Evolutionary conservation across 306 rosid genomes (phyloP).

Genomic region (Malus sylvestris): DNA sequence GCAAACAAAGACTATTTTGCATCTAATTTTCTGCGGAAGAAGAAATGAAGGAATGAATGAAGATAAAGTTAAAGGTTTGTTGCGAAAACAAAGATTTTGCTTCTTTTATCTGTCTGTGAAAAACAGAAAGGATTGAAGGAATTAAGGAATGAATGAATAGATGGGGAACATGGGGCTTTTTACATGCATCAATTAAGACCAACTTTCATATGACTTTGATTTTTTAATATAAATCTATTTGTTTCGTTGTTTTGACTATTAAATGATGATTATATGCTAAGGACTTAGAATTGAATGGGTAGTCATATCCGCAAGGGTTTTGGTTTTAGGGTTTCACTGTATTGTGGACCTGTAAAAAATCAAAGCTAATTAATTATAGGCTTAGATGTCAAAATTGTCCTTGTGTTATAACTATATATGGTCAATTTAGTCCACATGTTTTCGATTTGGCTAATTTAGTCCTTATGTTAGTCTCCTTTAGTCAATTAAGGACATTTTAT

Average conservation of each 20-base stretch:
- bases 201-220: background rate
- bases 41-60: too few species aligned
- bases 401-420: too few species aligned
- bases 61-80: background rate
- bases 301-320: background rate
- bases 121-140: background rate
- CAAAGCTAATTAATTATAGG: too few species aligned
- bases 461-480: too few species aligned
- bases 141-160: background rate
- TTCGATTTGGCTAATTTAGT: too few species aligned
- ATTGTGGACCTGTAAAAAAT: too few species aligned
- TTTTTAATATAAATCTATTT: background rate
- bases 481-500: too few species aligned
- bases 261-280: background rate
- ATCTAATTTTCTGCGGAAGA: background rate
- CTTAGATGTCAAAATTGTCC: too few species aligned
- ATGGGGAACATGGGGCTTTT: background rate
- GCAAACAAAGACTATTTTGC: background rate
- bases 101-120: too few species aligned
- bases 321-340: too few species aligned
- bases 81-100: background rate
- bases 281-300: constrained; percentile 1
- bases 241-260: background rate
- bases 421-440: too few species aligned
- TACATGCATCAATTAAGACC: background rate